Evolutionary conservation across 176 grass and related monocot species (phyloP), one percentile per base, ranked within the genome.

Genomic region (Puccinellia tenuiflora): DNA sequence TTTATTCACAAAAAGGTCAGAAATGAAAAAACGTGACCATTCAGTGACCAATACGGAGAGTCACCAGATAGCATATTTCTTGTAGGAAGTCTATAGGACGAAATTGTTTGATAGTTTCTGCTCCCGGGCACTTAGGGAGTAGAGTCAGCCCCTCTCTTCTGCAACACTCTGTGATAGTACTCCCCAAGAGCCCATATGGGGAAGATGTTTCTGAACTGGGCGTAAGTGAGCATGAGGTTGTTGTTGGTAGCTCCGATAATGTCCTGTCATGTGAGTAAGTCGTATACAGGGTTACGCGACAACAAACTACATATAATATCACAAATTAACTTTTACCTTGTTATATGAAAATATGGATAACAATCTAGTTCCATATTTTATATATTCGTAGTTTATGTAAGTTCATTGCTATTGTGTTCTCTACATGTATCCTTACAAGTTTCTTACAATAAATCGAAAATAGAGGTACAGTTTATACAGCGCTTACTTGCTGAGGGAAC

Each of bases 171-270:
- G 13, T 7, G 77, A 29, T 75, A 61, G 40, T 91, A 91, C 43
- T 90, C 83, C 43, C 92, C 86, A 12, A 94, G 79, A 28, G 86
- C 88, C 92, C 88, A 94, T 13, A 94, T 86, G 13, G 92, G 88
- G 80, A 90, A 94, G 47, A 90, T 84, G 25, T 90, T 86, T 24
- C 83, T 69, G 21, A 78, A 94, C 14, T 83, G 57, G 14, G 88
- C 71, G 48, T 93, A 90, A 47, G 60, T 86, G 34, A 88, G 72
- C 88, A 86, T 90, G 83, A 83, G 83, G 26, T 94, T 94, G 24
- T 31, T 38, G 53, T 80, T 83, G 38, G 86, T 84, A 37, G 81
- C 88, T 24, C 88, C 88, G 8, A 91, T 88, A 64, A 94, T 90
- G 50, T 94, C 88, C 92, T 94, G 63, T 67, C 65, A 40, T 22